Conservation (phyloP, 192 early-diverging fungal species). For the Mortierella claussenii region DNA sequence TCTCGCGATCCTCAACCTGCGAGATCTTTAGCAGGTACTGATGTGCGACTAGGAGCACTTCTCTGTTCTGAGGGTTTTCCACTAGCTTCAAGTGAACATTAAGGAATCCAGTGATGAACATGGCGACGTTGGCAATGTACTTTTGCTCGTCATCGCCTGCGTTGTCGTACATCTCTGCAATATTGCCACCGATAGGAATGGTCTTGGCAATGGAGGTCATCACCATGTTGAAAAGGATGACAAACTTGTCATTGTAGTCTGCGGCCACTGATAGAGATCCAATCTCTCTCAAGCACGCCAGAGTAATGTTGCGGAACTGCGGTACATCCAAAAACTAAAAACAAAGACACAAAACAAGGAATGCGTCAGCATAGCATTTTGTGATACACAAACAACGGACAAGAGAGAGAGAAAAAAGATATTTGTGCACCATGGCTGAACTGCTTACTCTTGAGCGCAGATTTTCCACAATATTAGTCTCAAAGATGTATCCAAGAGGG, state of each 20-base stretch:
- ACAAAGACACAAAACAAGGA: background rate
- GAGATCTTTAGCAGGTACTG: constrained; percentile 92
- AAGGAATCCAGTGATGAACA: constrained; percentile 93
- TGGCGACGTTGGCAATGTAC: constrained; percentile 95
- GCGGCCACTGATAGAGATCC: constrained; percentile 81
- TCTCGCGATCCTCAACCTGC: constrained; percentile 92
- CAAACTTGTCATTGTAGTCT: constrained; percentile 90
- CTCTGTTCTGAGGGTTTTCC: constrained; percentile 66
- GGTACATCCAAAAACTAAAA: constrained; percentile 84
- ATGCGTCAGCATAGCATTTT: background rate
- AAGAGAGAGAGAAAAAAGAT: too few relatives aligned
- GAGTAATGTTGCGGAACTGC: constrained; percentile 90
- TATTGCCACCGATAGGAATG: constrained; percentile 75
- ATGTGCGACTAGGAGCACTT: constrained; percentile 80
- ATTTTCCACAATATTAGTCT: constrained; percentile 89
- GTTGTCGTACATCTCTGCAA: constrained; percentile 84
- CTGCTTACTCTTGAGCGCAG: constrained; percentile 78
- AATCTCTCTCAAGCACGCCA: constrained; percentile 99
- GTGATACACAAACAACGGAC: too few relatives aligned
- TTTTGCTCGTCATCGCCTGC: constrained; percentile 91
- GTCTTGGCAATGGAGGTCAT: constrained; percentile 75
- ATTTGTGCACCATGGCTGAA: too few relatives aligned
- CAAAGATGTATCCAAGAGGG: constrained; percentile 97
- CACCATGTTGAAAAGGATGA: constrained; percentile 85
- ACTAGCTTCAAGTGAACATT: constrained; percentile 67